phyloP scores from a whole-genome alignment of 176 grass and related monocot species.

The Carex kokanica region DNA sequence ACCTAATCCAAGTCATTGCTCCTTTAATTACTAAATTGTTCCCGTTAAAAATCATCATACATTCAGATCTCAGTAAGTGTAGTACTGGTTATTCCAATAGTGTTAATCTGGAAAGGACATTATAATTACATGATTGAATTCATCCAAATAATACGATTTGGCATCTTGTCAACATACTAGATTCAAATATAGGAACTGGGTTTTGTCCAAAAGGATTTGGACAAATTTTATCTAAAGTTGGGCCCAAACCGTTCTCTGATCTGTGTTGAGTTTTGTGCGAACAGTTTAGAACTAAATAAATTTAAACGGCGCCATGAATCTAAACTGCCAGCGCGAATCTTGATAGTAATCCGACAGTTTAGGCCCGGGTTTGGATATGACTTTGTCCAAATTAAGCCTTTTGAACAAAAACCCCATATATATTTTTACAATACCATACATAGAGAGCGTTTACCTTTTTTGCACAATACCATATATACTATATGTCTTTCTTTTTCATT shows the following conservation, averaged over 20 bases:
- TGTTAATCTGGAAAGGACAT: background rate
- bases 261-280: no score
- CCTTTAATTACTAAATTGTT: background rate
- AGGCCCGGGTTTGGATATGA: no score
- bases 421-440: no score
- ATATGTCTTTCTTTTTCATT: background rate
- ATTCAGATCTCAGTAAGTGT: constrained; percentile 3
- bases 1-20: background rate
- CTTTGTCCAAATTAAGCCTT: no score
- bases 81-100: background rate
- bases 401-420: no score
- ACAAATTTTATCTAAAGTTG: no score
- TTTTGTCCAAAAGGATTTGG: no score
- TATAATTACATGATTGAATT: constrained; percentile 12
- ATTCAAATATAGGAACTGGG: background rate
- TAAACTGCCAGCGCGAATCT: no score
- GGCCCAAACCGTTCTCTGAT: no score
- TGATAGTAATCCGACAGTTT: no score
- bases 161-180: background rate
- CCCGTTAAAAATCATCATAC: background rate
- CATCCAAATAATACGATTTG: background rate
- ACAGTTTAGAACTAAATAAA: no score
- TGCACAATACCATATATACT: background rate
- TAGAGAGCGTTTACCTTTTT: background rate
- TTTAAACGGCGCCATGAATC: no score